Conservation (phyloP, 106 monocot species). For the Dactylorhiza incarnata region DNA sequence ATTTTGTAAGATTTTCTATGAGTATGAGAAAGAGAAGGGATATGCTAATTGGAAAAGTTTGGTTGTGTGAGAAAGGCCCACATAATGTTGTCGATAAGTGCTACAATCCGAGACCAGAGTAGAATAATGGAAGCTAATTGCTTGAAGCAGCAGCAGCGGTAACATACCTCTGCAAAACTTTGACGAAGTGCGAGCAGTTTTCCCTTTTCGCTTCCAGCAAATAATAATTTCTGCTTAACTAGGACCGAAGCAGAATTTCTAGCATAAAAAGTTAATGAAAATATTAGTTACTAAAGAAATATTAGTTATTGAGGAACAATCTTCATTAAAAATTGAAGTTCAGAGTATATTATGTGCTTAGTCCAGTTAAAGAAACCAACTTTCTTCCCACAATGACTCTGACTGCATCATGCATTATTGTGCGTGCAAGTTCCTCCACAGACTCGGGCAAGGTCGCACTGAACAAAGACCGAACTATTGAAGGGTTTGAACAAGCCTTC, state of each 20-base stretch:
- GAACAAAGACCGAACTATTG: slow-evolving; percentile 75
- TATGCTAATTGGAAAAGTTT: too few relatives aligned
- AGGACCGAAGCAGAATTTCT: slow-evolving; percentile 88
- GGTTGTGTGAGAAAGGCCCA: too few relatives aligned
- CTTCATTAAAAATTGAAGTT: background rate
- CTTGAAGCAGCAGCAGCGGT: background rate
- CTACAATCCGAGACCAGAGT: background rate
- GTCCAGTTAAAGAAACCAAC: slow-evolving; percentile 25
- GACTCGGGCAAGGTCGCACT: slow-evolving; percentile 96
- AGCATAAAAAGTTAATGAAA: slow-evolving; percentile 7
- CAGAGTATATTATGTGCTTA: background rate
- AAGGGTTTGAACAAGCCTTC: slow-evolving; percentile 91
- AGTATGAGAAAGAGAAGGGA: too few relatives aligned
- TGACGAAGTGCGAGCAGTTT: slow-evolving; percentile 95
- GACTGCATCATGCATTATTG: slow-evolving; percentile 97
- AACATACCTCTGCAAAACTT: slow-evolving; percentile 75
- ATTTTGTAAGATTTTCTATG: too few relatives aligned
- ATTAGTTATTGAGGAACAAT: background rate
- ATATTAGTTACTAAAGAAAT: slow-evolving; percentile 1
- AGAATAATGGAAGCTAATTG: background rate
- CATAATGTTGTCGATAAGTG: too few relatives aligned
- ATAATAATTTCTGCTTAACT: slow-evolving; percentile 84
- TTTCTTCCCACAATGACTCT: slow-evolving; percentile 87
- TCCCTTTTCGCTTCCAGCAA: slow-evolving; percentile 94
- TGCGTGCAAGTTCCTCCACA: slow-evolving; percentile 91